Evolutionary conservation across 169 alveolate genomes (phyloP), one percentile per base, ranked within the genome.

Genomic region (Ichthyophthirius multifiliis): DNA sequence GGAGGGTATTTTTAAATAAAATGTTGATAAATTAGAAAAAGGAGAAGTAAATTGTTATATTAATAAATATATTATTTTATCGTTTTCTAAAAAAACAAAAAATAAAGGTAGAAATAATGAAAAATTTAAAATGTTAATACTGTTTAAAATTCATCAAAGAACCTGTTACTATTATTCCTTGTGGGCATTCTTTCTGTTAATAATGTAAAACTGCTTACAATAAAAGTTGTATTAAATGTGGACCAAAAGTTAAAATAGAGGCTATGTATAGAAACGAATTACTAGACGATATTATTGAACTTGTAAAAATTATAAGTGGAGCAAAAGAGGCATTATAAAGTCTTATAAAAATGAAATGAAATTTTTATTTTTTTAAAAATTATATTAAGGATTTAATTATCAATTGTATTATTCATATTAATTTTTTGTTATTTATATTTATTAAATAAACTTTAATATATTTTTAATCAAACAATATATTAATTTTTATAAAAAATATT

Each of bases 241-340:
- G 86, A 2, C 82, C 86, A 0, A 81, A 74, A 34, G 76, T 81
- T 6, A 81, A 81, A 73, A 47, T 81, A 7, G 86, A 81, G 32
- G 86, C 86, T 3, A 81, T 81, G 86, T 81, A 81, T 71, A 67
- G 86, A 47, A 81, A 81, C 27, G 86, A 81, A 71, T 81, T 81
- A 18, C 39, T 81, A 27, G 86, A 81, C 55, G 86, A 81, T 73
- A 81, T 81, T 5, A 71, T 81, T 3, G 65, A 47, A 2, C 67
- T 81, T 81, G 79, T 71, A n/a, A 81, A 73, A 55, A 37, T 74
- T 27, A 74, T 81, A 62, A 34, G 18, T 9, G 41, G 46, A 18
- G 46, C 45, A 16, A 67, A 39, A 41, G 77, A 67, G 6, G 20
- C 62, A 3, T 20, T 67, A 39, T 4, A 27, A 0, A 27, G 34